Percentiles rank a stretch among this genome's conserved stretches.
Conservation (phyloP, 805 yeast genomes). For the Metschnikowia gruessii region DNA sequence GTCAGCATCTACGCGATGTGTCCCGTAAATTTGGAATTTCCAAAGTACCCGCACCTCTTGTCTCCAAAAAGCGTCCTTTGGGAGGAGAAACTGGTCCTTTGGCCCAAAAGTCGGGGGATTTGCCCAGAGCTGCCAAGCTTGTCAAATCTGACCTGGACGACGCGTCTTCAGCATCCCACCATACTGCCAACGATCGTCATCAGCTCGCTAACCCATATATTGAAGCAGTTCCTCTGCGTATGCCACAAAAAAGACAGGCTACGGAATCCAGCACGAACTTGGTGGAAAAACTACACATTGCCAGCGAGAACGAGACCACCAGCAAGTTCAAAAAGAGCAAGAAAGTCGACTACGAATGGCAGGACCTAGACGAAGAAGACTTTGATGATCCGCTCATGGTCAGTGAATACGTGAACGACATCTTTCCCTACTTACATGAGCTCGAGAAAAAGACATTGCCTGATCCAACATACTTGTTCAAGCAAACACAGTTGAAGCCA, state of each 20-base stretch:
- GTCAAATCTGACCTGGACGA: constrained; percentile 9
- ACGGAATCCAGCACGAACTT: constrained; percentile 50
- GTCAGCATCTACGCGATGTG: constrained; percentile 35
- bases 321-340: constrained; percentile 35
- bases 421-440: constrained; percentile 73
- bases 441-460: constrained; percentile 74
- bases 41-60: constrained; percentile 4
- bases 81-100: constrained; percentile 32
- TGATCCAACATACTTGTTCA: constrained; percentile 60
- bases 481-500: constrained; percentile 69
- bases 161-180: background rate
- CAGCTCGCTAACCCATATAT: background rate
- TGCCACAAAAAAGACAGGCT: constrained; percentile 53
- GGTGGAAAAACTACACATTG: constrained; percentile 16
- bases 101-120: constrained; percentile 19
- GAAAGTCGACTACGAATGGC: constrained; percentile 55
- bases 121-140: constrained; percentile 8
- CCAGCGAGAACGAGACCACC: constrained; percentile 8
- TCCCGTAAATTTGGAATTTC: constrained; percentile 34
- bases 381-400: constrained; percentile 79
- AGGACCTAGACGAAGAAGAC: constrained; percentile 70
- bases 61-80: constrained; percentile 30
- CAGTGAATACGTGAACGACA: constrained; percentile 85
- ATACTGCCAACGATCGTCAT: background rate
- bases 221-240: constrained; percentile 18